Percentiles rank a stretch among this genome's conserved stretches.
Evolutionary conservation across 495 filamentous ascomycete genomes (phyloP).

Genomic region (Trichoderma virens): DNA sequence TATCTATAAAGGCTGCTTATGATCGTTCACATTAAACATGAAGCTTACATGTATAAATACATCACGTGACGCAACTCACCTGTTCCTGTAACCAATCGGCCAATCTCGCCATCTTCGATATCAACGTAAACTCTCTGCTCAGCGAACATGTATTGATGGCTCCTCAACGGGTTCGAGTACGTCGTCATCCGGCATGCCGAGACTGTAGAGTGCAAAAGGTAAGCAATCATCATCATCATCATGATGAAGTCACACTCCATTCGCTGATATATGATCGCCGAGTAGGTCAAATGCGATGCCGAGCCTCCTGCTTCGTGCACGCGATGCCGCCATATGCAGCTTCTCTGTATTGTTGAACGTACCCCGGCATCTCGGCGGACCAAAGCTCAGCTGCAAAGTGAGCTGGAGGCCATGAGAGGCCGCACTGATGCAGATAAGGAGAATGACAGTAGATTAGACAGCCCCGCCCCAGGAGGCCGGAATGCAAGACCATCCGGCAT

Average conservation of each 20-base stretch:
- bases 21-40: too few relatives aligned
- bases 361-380: constrained; percentile 11
- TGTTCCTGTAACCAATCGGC: too few relatives aligned
- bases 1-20: too few relatives aligned
- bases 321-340: constrained; percentile 11
- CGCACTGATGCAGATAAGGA: not conserved
- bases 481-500: not conserved
- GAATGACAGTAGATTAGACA: not conserved
- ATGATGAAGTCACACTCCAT: not conserved
- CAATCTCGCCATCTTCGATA: too few relatives aligned
- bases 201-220: constrained; percentile 14
- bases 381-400: constrained; percentile 14
- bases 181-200: constrained; percentile 8
- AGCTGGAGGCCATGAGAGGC: constrained; percentile 9
- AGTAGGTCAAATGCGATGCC: constrained; percentile 13
- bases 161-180: not conserved
- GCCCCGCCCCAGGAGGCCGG: too few relatives aligned
- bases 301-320: constrained; percentile 11
- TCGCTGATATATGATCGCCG: not conserved
- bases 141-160: not conserved
- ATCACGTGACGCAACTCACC: too few relatives aligned
- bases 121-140: too few relatives aligned
- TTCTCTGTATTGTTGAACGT: constrained; percentile 7
- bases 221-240: not conserved
- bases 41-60: too few relatives aligned